Base-by-base conservation (phyloP, 2,329 filamentous ascomycete genomes). In the Herpotrichia juniperi region DNA sequence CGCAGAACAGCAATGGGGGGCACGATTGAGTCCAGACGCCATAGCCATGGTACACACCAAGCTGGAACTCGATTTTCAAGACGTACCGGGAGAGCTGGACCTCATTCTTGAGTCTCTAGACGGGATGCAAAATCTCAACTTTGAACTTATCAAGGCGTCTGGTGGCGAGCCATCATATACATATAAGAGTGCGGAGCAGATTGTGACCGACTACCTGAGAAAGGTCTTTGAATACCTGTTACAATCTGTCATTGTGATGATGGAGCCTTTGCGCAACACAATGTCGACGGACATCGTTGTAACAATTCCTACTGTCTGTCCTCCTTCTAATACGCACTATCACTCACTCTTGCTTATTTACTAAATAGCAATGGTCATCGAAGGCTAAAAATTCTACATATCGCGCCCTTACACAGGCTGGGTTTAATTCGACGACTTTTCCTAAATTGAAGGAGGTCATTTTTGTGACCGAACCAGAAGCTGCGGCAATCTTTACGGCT, bases 401-500 rank as follows among this genome's bases (percentile, higher is more conserved):
- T 34, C 53, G 61, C 19, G 67, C 68, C 4, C 14, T 69, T 9
- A 54, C 31, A 5, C 50, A 53, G 42, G 67, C 68, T 2, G 68
- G 68, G 1, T 68, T 71, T 55, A 67, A 67, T 39, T 21, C 51
- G 37, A 30, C 22, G n/a, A 58, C 49, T 1, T 68, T 68, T 42
- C 64, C 66, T 9, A 58, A 47, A 12, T 40, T 69, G 7, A 46
- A 57, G 31, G 56, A 68, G 2, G 54, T 63, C 3, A 50, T 67
- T 6, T 48, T 70, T 14, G 53, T 70, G 2, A 58, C 65, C 4
- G 68, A 71, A 42, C 59, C 67, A 1, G 66, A 70, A 49, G 68
- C 68, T 21, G 68, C 69, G 17, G 65, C 68, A 14, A 40, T 68
- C 0, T 69, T 66, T 39, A 63, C 64, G 10, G 66, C 66, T 7